Conservation (phyloP, 75 land plant species). For the Selaginella tamariscina region DNA sequence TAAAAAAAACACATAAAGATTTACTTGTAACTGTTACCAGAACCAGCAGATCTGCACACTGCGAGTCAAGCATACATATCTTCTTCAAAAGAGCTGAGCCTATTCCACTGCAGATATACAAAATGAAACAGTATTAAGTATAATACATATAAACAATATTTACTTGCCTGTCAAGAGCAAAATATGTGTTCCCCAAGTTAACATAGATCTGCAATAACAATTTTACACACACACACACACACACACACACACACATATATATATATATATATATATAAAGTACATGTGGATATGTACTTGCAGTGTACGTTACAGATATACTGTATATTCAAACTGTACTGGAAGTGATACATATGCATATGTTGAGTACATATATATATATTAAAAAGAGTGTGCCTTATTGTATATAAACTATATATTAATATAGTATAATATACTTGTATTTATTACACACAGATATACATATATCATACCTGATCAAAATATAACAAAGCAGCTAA, state of each 20-base stretch:
- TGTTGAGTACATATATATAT: not conserved
- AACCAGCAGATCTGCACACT: not conserved
- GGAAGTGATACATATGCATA: slow-evolving; percentile 37
- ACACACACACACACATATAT: no score
- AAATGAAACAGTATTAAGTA: not conserved
- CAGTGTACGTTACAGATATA: not conserved
- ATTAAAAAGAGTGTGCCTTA: not conserved
- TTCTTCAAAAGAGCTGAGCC: not conserved
- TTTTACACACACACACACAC: no score
- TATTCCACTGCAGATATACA: not conserved
- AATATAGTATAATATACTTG: not conserved
- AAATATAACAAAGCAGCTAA: slow-evolving; percentile 20
- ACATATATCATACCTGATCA: slow-evolving; percentile 6
- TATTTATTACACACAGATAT: not conserved
- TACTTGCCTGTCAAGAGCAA: not conserved
- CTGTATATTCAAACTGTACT: slow-evolving; percentile 50
- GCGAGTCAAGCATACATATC: not conserved
- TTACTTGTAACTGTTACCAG: not conserved
- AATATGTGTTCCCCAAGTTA: not conserved
- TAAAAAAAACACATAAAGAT: no score
- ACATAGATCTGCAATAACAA: not conserved
- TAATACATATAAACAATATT: not conserved
- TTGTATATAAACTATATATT: not conserved
- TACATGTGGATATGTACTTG: no score
- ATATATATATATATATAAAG: no score